phyloP scores from a whole-genome alignment of 768 basidiomycete genomes.

The Kwoniella newhampshirensis region DNA sequence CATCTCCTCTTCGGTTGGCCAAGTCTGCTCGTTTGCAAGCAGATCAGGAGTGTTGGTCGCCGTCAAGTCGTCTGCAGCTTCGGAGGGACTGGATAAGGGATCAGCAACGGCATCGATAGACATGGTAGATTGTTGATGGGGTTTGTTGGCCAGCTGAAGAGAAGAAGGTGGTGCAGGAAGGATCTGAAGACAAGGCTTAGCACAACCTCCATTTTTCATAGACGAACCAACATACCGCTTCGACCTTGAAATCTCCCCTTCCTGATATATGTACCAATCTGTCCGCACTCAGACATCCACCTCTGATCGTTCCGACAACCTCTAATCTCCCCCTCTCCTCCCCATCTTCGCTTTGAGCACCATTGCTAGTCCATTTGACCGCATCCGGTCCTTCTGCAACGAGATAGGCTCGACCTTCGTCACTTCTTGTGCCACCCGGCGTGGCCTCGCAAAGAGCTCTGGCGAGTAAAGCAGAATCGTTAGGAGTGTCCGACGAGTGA shows the following conservation, averaged over 20 bases:
- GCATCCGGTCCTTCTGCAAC: conserved; percentile 62
- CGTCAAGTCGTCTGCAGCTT: conserved; percentile 75
- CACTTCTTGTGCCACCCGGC: conserved; percentile 75
- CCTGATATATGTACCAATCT: conserved; percentile 83
- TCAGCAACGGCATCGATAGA: conserved; percentile 53
- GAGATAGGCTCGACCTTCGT: conserved; percentile 75
- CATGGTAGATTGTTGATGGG: conserved; percentile 46
- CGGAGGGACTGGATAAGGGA: conserved; percentile 64
- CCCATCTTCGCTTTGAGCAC: conserved; percentile 22
- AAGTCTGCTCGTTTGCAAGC: conserved; percentile 92
- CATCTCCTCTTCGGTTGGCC: conserved; percentile 98
- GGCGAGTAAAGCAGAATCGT: conserved; percentile 56
- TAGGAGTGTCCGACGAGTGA: conserved; percentile 61
- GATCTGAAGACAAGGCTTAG: conserved; percentile 59
- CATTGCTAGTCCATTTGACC: conserved; percentile 58
- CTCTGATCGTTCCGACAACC: conserved; percentile 83
- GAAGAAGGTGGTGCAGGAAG: conserved; percentile 62
- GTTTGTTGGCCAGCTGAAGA: conserved; percentile 24
- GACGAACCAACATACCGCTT: conserved; percentile 60
- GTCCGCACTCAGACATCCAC: conserved; percentile 72
- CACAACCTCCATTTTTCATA: not conserved
- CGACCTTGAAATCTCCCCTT: conserved; percentile 82
- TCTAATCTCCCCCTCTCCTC: conserved; percentile 64
- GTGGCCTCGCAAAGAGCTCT: conserved; percentile 80
- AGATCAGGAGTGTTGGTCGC: conserved; percentile 86